Evolutionary conservation across 495 filamentous ascomycete species (phyloP), one percentile per base, ranked within the genome.

Genomic region (Rostrohypoxylon terebratum): DNA sequence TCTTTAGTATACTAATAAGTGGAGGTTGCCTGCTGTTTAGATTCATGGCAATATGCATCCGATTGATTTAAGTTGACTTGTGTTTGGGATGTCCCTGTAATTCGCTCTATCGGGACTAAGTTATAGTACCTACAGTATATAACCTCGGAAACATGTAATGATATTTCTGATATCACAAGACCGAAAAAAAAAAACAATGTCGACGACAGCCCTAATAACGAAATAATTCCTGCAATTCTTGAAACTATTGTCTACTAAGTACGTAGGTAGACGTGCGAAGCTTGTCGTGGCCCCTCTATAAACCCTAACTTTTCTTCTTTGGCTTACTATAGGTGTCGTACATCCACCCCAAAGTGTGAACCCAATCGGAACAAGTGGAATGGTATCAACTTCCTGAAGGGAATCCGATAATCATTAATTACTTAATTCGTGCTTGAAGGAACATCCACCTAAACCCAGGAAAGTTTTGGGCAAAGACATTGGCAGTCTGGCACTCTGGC

Each of bases 271-370:
- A 36, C n/a, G 23, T 65, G 45, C 55, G 58, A 54, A 63, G 59
- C 69, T 72, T 72, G 59, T 58, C 68, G 42, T 60, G 44, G 25
- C 55, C 47, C 62, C 59, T 69, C 38, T 14, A 36, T 31, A 2
- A 62, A 44, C 59, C 66, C 53, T 69, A 55, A 47, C 34, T 53
- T 20, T 11, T 60, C 20, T 25, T 28, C 47, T 34, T 18, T 45
- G 18, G 66, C 58, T 68, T 68, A 62, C 47, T 55, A 57, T 40
- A 33, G 20, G 50, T 48, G 20, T 40, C 57, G 44, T 64, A 71
- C 16, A 31, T 67, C 36, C 42, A 67, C 51, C 20, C 59, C 59
- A 14, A 33, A 71, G 69, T 59, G 69, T 72, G 21, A 50, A 71
- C 20, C 31, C 42, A 71, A 55, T 53, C 21, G 36, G 31, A 42